Conservation (phyloP, 352 stramenopile genomes). For the Globisporangium polare region DNA sequence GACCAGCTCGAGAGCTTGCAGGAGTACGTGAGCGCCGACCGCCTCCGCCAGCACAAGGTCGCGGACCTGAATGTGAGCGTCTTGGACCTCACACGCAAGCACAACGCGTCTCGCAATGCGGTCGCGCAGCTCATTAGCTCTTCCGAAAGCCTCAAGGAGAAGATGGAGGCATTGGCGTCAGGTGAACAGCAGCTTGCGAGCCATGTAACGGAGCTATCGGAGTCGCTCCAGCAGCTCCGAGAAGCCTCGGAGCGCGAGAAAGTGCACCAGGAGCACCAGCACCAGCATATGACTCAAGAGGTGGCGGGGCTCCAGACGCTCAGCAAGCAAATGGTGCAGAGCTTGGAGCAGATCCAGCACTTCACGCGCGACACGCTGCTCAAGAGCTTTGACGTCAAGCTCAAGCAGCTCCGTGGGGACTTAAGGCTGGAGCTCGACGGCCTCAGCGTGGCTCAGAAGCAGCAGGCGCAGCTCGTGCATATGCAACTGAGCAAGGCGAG, state of each 20-base stretch:
- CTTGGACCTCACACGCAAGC: slow-evolving; percentile 46
- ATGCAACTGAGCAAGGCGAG: slow-evolving; percentile 29
- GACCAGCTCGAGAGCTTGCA: slow-evolving; percentile 41
- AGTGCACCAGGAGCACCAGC: slow-evolving; percentile 17
- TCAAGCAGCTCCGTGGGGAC: slow-evolving; percentile 23
- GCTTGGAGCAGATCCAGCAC: slow-evolving; percentile 37
- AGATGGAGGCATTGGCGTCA: slow-evolving; percentile 20
- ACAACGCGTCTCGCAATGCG: slow-evolving; percentile 34
- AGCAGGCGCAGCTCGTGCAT: slow-evolving; percentile 25
- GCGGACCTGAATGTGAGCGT: slow-evolving; percentile 43
- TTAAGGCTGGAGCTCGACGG: slow-evolving; percentile 27
- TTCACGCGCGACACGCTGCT: slow-evolving; percentile 39
- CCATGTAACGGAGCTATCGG: slow-evolving; percentile 17
- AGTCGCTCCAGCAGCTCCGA: slow-evolving; percentile 20
- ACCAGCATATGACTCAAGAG: slow-evolving; percentile 14
- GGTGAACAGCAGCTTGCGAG: slow-evolving; percentile 19
- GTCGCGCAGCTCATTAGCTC: slow-evolving; percentile 40
- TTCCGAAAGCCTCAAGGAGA: slow-evolving; percentile 22
- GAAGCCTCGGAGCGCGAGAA: slow-evolving; percentile 18
- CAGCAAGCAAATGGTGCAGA: slow-evolving; percentile 25
- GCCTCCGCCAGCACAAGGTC: slow-evolving; percentile 42
- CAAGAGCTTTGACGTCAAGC: slow-evolving; percentile 30
- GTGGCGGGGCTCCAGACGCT: slow-evolving; percentile 27
- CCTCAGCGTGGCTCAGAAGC: slow-evolving; percentile 10
- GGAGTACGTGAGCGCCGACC: slow-evolving; percentile 42